Percentiles rank a stretch among this genome's conserved stretches.
phyloP scores from a whole-genome alignment of 441 rosid genomes.

The Gossypium schwendimanii region DNA sequence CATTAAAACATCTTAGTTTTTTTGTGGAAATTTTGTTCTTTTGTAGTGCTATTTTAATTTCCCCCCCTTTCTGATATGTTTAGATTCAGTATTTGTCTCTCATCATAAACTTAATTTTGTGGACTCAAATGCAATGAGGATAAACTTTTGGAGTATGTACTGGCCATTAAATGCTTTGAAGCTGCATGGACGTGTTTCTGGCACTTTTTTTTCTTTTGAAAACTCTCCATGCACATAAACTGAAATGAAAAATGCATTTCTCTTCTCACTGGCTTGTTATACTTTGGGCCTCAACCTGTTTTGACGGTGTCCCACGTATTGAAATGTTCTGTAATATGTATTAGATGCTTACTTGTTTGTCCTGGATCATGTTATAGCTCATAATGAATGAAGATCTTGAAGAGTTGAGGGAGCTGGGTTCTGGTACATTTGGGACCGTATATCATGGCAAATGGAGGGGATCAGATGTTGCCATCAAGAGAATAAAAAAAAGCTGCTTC shows the following conservation, averaged over 20 bases:
- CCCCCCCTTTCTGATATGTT: background rate
- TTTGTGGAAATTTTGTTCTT: background rate
- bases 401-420: constrained; percentile 61
- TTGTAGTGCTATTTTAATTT: background rate
- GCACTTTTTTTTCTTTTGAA: background rate
- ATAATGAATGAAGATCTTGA: constrained; percentile 66
- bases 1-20: background rate
- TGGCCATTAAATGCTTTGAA: constrained; percentile 1
- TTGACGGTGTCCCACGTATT: background rate
- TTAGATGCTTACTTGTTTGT: background rate
- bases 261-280: background rate
- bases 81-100: background rate
- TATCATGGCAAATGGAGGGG: constrained; percentile 82
- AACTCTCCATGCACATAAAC: background rate
- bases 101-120: background rate
- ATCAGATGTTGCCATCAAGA: constrained; percentile 66
- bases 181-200: background rate
- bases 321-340: background rate
- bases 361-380: constrained; percentile 23
- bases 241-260: background rate
- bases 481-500: constrained; percentile 67
- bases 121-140: background rate
- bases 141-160: background rate
- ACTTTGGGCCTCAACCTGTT: background rate
- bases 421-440: constrained; percentile 69